phyloP scores from a whole-genome alignment of 2,329 filamentous ascomycete genomes.

The Fusarium sp. region DNA sequence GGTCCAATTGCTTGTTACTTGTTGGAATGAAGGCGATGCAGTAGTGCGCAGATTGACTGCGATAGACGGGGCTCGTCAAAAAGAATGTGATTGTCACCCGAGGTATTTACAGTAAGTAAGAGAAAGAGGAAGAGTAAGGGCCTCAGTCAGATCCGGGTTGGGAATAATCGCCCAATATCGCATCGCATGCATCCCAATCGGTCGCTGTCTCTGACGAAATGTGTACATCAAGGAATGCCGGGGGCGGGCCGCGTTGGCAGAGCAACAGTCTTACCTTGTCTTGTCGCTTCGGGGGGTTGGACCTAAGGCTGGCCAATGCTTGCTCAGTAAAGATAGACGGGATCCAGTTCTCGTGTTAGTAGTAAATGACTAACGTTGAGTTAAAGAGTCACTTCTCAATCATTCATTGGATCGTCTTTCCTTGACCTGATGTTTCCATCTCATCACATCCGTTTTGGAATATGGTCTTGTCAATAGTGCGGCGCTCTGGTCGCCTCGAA shows the following conservation, averaged over 20 bases:
- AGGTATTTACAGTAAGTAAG: constrained; percentile 12
- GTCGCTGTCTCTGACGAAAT: constrained; percentile 34
- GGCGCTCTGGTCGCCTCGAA: constrained; percentile 10
- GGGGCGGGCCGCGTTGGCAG: constrained; percentile 38
- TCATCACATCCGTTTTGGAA: constrained; percentile 1
- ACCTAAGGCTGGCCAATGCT: background rate
- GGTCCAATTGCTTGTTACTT: constrained; percentile 4
- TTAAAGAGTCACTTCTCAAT: constrained; percentile 30
- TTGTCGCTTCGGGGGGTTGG: constrained; percentile 11
- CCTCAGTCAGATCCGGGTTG: constrained; percentile 4
- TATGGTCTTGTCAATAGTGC: constrained; percentile 22
- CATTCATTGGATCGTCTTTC: background rate
- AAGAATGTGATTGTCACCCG: constrained; percentile 35
- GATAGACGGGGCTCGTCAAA: constrained; percentile 13
- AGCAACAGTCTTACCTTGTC: constrained; percentile 38
- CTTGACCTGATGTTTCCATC: background rate
- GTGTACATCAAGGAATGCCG: constrained; percentile 18
- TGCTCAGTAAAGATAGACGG: background rate
- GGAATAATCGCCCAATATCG: constrained; percentile 12
- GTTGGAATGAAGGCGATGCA: constrained; percentile 25
- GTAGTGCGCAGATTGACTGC: constrained; percentile 3
- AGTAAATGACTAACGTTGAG: background rate
- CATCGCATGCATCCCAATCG: background rate
- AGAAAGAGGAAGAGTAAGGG: constrained; percentile 8
- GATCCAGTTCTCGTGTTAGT: background rate